Conservation (phyloP, 805 yeast genomes). For the Sungouiella thailandica region DNA sequence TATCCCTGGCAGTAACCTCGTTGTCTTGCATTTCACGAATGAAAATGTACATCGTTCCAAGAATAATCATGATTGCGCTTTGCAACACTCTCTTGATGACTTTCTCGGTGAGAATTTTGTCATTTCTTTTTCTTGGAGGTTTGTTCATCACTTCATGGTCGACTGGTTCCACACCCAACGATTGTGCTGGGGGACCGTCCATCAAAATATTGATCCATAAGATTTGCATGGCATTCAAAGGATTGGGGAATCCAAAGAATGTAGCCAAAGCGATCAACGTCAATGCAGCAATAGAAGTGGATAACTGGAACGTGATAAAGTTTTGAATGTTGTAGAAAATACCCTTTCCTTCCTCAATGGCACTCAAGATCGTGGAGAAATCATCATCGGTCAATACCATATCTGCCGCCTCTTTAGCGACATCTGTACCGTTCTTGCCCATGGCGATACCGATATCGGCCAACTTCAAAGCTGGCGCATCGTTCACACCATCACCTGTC, state of each 20-base stretch:
- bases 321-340: conserved; percentile 93
- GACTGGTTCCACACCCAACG: conserved; percentile 95
- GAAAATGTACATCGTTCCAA: conserved; percentile 86
- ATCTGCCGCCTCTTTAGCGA: conserved; percentile 97
- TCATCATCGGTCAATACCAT: conserved; percentile 97
- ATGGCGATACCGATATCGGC: conserved; percentile 96
- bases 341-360: conserved; percentile 97
- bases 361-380: conserved; percentile 86
- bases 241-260: conserved; percentile 82
- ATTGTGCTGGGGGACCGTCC: conserved; percentile 99
- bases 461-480: conserved; percentile 94
- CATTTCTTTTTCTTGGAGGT: conserved; percentile 91
- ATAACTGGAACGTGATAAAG: conserved; percentile 89
- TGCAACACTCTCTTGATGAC: conserved; percentile 70
- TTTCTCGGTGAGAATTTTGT: conserved; percentile 68
- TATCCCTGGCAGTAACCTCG: conserved; percentile 85
- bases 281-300: conserved; percentile 93
- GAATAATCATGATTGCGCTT: conserved; percentile 70
- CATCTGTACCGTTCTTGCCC: conserved; percentile 95
- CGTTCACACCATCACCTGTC: conserved; percentile 99
- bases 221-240: conserved; percentile 97
- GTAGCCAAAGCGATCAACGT: conserved; percentile 86
- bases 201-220: conserved; percentile 94
- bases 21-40: conserved; percentile 81
- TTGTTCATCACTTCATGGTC: conserved; percentile 92